Percentiles rank a stretch among this genome's conserved stretches.
Evolutionary conservation across 331 rosid species (phyloP).

Genomic region (Quercus tomentella): DNA sequence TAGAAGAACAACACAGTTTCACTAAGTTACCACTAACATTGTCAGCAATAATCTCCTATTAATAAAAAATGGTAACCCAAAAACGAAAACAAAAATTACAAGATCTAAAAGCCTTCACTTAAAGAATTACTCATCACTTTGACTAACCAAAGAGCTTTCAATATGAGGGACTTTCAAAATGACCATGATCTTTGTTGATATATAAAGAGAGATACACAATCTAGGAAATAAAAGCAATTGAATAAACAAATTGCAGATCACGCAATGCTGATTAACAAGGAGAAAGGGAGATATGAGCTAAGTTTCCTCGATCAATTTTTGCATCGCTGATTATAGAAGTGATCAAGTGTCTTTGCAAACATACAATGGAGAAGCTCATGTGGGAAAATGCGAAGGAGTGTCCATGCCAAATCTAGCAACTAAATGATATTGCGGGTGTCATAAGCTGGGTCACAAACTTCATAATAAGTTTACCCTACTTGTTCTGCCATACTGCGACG

Average conservation of each 20-base stretch:
- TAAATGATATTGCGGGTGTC: too few species aligned
- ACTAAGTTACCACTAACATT: too few species aligned
- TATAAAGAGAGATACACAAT: conserved; percentile 21
- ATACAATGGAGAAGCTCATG: conserved; percentile 99
- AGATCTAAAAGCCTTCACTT: too few species aligned
- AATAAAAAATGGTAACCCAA: too few species aligned
- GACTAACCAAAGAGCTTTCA: conserved; percentile 28
- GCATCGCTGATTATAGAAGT: conserved; percentile 80
- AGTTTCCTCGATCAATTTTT: conserved; percentile 24
- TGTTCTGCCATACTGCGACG: too few species aligned
- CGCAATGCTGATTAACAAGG: conserved; percentile 35
- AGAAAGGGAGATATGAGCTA: conserved; percentile 14
- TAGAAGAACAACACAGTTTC: too few species aligned
- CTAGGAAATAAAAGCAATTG: conserved; percentile 28
- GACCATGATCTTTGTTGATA: conserved; percentile 39
- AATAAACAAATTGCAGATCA: conserved; percentile 43
- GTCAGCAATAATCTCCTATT: too few species aligned
- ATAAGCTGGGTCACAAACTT: too few species aligned
- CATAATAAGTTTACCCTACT: too few species aligned
- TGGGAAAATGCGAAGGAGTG: conserved; percentile 89
- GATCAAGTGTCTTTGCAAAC: conserved; percentile 93
- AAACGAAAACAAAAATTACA: too few species aligned
- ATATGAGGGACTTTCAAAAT: conserved; percentile 40
- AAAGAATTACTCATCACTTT: conserved; percentile 24
- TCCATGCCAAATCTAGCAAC: too few species aligned